These are phyloP conservation scores for Trichoderma hamatum DNA, from an alignment of 2,329 filamentous ascomycete genomes.

Conservation along the genomic window DNA sequence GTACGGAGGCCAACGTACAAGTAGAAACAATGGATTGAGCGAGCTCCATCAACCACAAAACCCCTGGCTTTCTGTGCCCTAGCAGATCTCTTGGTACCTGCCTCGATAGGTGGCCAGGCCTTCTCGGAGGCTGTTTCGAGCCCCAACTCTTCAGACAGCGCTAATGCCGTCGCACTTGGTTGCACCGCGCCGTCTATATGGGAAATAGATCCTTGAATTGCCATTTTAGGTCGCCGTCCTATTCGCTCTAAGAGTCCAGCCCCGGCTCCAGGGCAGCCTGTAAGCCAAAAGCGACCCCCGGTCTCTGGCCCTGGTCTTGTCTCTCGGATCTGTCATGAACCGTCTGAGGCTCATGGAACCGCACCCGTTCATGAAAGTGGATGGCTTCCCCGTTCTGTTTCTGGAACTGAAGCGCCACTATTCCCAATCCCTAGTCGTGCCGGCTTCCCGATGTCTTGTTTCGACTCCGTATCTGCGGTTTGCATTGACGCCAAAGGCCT, in stretches of 20 bases:
- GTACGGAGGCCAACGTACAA: neutral
- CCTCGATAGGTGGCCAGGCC: constrained; percentile 12
- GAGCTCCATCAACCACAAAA: neutral
- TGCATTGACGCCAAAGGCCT: constrained; percentile 46
- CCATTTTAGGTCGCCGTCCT: neutral
- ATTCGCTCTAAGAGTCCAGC: neutral
- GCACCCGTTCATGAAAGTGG: constrained; percentile 12
- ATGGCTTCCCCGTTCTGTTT: constrained; percentile 15
- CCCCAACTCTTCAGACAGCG: constrained; percentile 17
- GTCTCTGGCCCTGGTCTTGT: constrained; percentile 5
- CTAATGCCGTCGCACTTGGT: constrained; percentile 17
- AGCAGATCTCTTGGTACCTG: constrained; percentile 21
- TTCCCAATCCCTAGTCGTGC: constrained; percentile 33
- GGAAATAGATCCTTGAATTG: constrained; percentile 3
- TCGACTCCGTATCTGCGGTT: constrained; percentile 37
- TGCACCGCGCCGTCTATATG: constrained; percentile 8
- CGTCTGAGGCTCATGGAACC: constrained; percentile 20
- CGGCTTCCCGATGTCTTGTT: constrained; percentile 35
- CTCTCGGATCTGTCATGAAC: constrained; percentile 15
- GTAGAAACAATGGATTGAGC: constrained; percentile 11
- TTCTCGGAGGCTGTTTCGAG: constrained; percentile 21
- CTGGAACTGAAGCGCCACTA: constrained; percentile 20
- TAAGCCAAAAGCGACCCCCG: constrained; percentile 2
- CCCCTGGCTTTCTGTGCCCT: constrained; percentile 4
- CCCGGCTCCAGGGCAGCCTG: constrained; percentile 1